phyloP scores from a whole-genome alignment of 2,329 filamentous ascomycete genomes.

The Aspergillus versicolor region DNA sequence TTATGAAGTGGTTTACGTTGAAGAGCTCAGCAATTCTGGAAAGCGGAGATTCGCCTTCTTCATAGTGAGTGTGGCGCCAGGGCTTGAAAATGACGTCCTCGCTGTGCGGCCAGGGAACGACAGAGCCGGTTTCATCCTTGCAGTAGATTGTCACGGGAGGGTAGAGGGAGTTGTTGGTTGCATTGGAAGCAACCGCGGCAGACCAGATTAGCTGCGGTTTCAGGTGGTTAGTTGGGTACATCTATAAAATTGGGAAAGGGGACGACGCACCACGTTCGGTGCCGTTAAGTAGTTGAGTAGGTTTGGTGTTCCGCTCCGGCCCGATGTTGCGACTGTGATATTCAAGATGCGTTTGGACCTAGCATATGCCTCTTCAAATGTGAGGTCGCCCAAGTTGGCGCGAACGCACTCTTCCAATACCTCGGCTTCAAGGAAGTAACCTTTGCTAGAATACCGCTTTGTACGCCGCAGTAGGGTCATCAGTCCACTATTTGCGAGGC shows the following conservation, averaged over 20 bases:
- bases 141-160: conserved; percentile 69
- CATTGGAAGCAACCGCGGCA: conserved; percentile 43
- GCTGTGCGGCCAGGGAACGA: conserved; percentile 70
- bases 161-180: conserved; percentile 61
- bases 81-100: conserved; percentile 64
- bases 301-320: conserved; percentile 73
- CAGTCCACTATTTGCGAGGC: conserved; percentile 41
- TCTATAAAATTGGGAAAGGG: background rate
- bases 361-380: conserved; percentile 88
- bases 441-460: conserved; percentile 68
- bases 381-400: conserved; percentile 82
- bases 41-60: conserved; percentile 66
- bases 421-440: conserved; percentile 79
- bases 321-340: conserved; percentile 80
- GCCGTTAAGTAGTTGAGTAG: conserved; percentile 90
- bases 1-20: conserved; percentile 93
- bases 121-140: conserved; percentile 71
- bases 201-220: conserved; percentile 58
- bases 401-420: conserved; percentile 82
- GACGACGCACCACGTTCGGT: conserved; percentile 79
- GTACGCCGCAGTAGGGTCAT: conserved; percentile 66
- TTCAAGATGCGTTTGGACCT: conserved; percentile 84
- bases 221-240: background rate
- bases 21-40: conserved; percentile 76
- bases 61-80: conserved; percentile 65